phyloP scores from a whole-genome alignment of 768 basidiomycete genomes.

The Bullera alba region DNA sequence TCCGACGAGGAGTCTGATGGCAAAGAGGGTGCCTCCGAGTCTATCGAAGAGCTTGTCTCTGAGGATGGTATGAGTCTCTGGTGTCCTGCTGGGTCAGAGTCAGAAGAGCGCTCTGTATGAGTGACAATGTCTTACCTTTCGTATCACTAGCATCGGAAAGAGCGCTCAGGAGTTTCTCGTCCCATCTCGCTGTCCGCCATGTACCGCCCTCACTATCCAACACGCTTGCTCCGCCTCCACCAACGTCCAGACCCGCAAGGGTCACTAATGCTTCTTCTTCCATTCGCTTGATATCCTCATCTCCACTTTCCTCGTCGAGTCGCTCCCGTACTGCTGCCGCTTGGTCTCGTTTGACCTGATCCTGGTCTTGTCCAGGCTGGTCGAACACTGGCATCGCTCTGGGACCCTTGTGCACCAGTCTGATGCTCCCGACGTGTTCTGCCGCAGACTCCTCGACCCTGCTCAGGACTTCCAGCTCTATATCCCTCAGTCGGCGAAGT shows the following conservation, averaged over 20 bases:
- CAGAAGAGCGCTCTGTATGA: neutral
- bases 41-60: constrained; percentile 9
- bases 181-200: constrained; percentile 46
- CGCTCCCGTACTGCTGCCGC: constrained; percentile 7
- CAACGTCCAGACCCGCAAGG: constrained; percentile 24
- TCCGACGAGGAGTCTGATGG: neutral
- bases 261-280: constrained; percentile 38
- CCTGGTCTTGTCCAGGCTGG: constrained; percentile 1
- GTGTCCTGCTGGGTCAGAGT: constrained; percentile 18
- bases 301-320: constrained; percentile 14
- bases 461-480: constrained; percentile 75
- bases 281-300: constrained; percentile 15
- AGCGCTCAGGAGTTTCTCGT: constrained; percentile 25
- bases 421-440: constrained; percentile 75
- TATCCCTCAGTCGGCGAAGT: constrained; percentile 66
- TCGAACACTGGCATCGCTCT: constrained; percentile 46
- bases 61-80: constrained; percentile 16
- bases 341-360: neutral
- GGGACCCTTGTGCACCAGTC: constrained; percentile 60
- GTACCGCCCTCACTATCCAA: constrained; percentile 15
- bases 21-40: too few species aligned
- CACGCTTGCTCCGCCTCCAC: constrained; percentile 5
- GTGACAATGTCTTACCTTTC: constrained; percentile 20
- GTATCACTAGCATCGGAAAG: constrained; percentile 37
- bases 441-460: constrained; percentile 61